Conservation (phyloP, 129 eudicot genomes). For the Ambrosia artemisiifolia region DNA sequence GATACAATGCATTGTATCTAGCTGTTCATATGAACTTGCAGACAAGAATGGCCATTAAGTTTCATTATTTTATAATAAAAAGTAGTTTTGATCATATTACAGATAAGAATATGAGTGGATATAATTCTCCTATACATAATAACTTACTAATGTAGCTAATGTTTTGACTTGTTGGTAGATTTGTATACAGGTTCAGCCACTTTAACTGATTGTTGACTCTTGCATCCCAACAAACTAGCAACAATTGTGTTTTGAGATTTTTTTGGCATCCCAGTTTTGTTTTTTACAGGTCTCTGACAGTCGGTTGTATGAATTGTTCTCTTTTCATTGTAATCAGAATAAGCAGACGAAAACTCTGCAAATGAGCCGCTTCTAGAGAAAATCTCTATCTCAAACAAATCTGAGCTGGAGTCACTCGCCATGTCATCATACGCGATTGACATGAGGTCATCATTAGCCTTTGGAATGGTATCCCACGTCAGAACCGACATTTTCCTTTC, state of each 20-base stretch:
- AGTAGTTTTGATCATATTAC: slow-evolving; percentile 7
- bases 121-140: slow-evolving; percentile 18
- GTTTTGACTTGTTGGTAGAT: slow-evolving; percentile 26
- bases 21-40: slow-evolving; percentile 10
- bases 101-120: slow-evolving; percentile 10
- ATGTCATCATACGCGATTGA: slow-evolving; percentile 40
- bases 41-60: slow-evolving; percentile 15
- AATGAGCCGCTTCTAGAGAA: slow-evolving; percentile 36
- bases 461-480: slow-evolving; percentile 68
- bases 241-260: slow-evolving; percentile 19
- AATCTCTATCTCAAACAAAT: slow-evolving; percentile 72
- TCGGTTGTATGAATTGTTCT: not conserved
- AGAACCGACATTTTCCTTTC: slow-evolving; percentile 58
- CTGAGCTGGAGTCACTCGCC: slow-evolving; percentile 71
- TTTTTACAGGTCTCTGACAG: not conserved
- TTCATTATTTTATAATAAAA: not conserved
- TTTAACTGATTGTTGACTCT: slow-evolving; percentile 38
- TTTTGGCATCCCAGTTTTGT: slow-evolving; percentile 2
- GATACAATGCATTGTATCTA: slow-evolving; percentile 1
- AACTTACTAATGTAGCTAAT: slow-evolving; percentile 6
- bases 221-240: slow-evolving; percentile 47
- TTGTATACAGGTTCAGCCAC: slow-evolving; percentile 36
- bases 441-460: slow-evolving; percentile 20
- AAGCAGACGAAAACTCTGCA: slow-evolving; percentile 40
- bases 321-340: slow-evolving; percentile 43